A percentile compares a stretch with the other conserved stretches of the same genome.
These are phyloP conservation scores for Mycogone perniciosa DNA, from an alignment of 2,329 filamentous ascomycete species.

Conservation along the genomic window DNA sequence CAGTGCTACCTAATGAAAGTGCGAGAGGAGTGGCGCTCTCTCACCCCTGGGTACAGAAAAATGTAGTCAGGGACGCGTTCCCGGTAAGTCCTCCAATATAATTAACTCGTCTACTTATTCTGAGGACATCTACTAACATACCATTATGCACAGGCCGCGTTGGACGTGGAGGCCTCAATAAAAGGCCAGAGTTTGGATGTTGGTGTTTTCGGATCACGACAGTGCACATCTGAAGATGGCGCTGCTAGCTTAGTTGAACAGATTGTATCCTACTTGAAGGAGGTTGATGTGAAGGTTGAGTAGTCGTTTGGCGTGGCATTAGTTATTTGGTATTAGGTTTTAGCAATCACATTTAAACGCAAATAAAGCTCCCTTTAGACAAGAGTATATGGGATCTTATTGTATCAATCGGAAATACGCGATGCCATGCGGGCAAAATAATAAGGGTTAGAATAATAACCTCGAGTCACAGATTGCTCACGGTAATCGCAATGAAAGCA, in stretches of 20 bases:
- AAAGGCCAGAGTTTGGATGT: slow-evolving; percentile 28
- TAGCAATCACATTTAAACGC: too few species aligned
- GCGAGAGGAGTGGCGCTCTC: neutral
- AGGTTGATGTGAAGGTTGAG: neutral
- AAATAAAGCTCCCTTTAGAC: too few species aligned
- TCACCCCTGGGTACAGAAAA: slow-evolving; percentile 17
- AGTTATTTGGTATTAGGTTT: neutral
- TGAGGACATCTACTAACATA: slow-evolving; percentile 6
- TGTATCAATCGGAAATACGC: too few species aligned
- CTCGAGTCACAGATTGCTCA: too few species aligned
- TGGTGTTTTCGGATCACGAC: slow-evolving; percentile 34
- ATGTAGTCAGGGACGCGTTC: slow-evolving; percentile 20
- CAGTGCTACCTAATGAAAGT: neutral
- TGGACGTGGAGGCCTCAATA: slow-evolving; percentile 37
- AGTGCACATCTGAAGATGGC: slow-evolving; percentile 20
- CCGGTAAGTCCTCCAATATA: slow-evolving; percentile 21
- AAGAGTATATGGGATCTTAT: too few species aligned
- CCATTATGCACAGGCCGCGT: slow-evolving; percentile 25
- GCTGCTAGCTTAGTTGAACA: slow-evolving; percentile 21
- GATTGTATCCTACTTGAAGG: slow-evolving; percentile 18
- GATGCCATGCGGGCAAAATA: too few species aligned
- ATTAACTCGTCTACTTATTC: neutral
- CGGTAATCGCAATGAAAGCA: too few species aligned
- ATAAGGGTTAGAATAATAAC: too few species aligned
- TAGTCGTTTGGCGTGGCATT: neutral